A percentile compares a stretch with the other conserved stretches of the same genome.
phyloP scores from a whole-genome alignment of 2,329 filamentous ascomycete genomes.

The Metarhizium guizhouense region DNA sequence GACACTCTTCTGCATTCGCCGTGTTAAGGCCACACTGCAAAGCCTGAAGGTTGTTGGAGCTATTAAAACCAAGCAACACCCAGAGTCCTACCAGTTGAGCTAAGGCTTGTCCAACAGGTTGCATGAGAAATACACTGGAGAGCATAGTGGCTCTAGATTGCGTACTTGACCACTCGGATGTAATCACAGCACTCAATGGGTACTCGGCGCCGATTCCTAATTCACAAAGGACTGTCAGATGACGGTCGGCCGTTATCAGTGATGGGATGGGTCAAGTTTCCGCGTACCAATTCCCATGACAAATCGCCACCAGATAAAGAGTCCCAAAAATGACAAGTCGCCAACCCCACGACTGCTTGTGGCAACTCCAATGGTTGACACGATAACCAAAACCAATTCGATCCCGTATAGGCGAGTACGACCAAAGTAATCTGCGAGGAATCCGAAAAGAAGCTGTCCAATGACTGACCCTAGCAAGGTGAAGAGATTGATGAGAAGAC shows the following conservation, averaged over 20 bases:
- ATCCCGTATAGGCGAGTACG: slow-evolving; percentile 47
- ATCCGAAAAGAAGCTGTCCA: slow-evolving; percentile 44
- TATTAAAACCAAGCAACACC: slow-evolving; percentile 38
- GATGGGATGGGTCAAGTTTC: not conserved
- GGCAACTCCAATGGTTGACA: slow-evolving; percentile 48
- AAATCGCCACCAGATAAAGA: slow-evolving; percentile 46
- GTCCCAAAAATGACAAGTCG: slow-evolving; percentile 39
- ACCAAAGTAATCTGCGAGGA: slow-evolving; percentile 45
- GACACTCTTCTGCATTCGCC: slow-evolving; percentile 35
- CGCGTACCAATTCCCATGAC: slow-evolving; percentile 42
- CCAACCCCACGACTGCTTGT: slow-evolving; percentile 40
- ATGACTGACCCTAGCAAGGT: slow-evolving; percentile 43
- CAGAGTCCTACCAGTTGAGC: slow-evolving; percentile 53
- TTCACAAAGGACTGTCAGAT: slow-evolving; percentile 1
- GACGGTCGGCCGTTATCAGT: not conserved
- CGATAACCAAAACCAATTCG: slow-evolving; percentile 45
- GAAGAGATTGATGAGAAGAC: slow-evolving; percentile 41
- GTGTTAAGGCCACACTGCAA: slow-evolving; percentile 40
- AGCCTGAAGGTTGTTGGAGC: slow-evolving; percentile 29
- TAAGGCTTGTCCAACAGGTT: slow-evolving; percentile 57
- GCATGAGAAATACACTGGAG: slow-evolving; percentile 60
- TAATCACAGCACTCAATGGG: slow-evolving; percentile 58
- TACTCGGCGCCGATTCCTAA: slow-evolving; percentile 59
- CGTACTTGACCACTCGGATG: slow-evolving; percentile 55
- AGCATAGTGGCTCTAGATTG: slow-evolving; percentile 60